phyloP scores from a whole-genome alignment of 83 land plant species.

The Picea mariana region DNA sequence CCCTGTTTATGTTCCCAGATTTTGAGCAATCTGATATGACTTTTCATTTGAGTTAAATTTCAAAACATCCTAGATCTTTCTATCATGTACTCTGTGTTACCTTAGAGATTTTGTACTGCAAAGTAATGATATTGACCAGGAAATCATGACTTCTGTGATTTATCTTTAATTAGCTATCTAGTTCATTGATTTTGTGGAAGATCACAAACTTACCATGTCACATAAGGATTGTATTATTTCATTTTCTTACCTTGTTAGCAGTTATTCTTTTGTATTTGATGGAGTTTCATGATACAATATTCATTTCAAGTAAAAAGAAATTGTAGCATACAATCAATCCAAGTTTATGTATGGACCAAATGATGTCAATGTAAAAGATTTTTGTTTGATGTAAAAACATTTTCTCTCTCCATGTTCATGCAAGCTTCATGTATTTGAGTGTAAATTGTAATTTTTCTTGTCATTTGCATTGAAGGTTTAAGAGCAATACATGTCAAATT shows the following conservation, averaged over 20 bases:
- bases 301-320: neutral
- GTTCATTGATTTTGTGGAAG: neutral
- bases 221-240: neutral
- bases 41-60: neutral
- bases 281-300: constrained; percentile 3
- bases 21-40: neutral
- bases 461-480: neutral
- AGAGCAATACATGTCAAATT: neutral
- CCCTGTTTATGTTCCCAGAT: constrained; percentile 42
- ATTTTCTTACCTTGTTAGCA: neutral
- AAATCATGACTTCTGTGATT: no score
- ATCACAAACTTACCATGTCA: neutral
- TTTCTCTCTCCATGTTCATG: no score
- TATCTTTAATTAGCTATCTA: no score
- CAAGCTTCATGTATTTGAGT: neutral
- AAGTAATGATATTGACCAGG: neutral
- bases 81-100: neutral
- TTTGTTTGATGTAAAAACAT: neutral
- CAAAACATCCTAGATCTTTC: neutral
- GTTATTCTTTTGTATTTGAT: neutral
- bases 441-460: no score
- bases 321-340: neutral
- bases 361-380: neutral
- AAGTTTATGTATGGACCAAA: neutral
- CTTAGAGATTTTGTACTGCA: neutral